Percentiles rank a stretch among this genome's conserved stretches.
phyloP scores from a whole-genome alignment of 495 filamentous ascomycete genomes.

The Lasiosphaeria hispida region DNA sequence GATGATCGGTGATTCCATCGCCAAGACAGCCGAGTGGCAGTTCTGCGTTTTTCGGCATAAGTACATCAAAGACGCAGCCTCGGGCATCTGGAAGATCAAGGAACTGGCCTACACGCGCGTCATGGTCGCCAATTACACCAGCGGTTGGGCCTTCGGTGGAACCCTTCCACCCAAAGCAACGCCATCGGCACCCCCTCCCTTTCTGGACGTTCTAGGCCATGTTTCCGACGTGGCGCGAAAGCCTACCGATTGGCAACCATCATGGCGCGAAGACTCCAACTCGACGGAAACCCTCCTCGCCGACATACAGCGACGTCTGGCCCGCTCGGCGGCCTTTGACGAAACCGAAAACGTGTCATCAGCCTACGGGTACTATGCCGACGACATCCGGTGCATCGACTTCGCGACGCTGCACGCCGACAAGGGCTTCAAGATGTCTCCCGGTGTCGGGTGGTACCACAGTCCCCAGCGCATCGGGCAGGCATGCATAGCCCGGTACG shows the following conservation, averaged over 20 bases:
- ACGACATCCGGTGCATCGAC: slow-evolving; percentile 18
- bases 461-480: slow-evolving; percentile 6
- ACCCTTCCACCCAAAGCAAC: background rate
- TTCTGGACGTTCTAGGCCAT: background rate
- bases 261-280: background rate
- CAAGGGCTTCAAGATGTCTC: slow-evolving; percentile 15
- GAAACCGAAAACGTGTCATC: slow-evolving; percentile 13
- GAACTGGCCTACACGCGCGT: slow-evolving; percentile 9
- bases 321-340: slow-evolving; percentile 19
- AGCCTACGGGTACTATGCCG: slow-evolving; percentile 23
- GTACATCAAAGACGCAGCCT: slow-evolving; percentile 14
- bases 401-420: slow-evolving; percentile 15
- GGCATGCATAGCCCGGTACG: slow-evolving; percentile 15
- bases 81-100: slow-evolving; percentile 16
- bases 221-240: too few species aligned
- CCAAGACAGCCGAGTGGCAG: slow-evolving; percentile 10
- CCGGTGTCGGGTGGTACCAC: slow-evolving; percentile 19
- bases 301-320: slow-evolving; percentile 13
- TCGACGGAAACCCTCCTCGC: background rate
- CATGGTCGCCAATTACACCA: slow-evolving; percentile 16
- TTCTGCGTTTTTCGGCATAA: slow-evolving; percentile 17
- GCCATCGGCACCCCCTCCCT: background rate
- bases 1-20: slow-evolving; percentile 15
- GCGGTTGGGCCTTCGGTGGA: slow-evolving; percentile 19
- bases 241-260: background rate